These are phyloP conservation scores for Shiraia sp. DNA, from an alignment of 2,329 filamentous ascomycete species.

Conservation along the genomic window DNA sequence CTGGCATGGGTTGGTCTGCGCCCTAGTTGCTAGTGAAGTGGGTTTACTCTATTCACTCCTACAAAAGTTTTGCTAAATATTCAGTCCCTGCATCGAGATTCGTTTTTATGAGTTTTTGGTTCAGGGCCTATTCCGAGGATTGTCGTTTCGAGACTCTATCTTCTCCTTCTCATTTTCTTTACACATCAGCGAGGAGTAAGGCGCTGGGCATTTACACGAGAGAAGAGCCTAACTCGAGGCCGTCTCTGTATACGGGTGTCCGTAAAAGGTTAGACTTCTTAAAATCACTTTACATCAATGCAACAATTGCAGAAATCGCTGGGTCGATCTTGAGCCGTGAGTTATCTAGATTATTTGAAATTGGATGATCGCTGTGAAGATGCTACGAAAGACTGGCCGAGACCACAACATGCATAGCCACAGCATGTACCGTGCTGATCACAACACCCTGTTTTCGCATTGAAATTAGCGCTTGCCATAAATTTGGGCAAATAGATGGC, in stretches of 20 bases:
- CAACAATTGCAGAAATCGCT: too few species aligned
- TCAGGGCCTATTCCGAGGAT: background rate
- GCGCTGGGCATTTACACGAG: slow-evolving; percentile 18
- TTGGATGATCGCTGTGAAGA: too few species aligned
- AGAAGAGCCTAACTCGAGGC: slow-evolving; percentile 10
- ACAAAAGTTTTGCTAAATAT: slow-evolving; percentile 9
- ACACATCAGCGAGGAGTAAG: slow-evolving; percentile 29
- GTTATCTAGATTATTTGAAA: too few species aligned
- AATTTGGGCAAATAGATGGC: too few species aligned
- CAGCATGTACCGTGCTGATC: too few species aligned
- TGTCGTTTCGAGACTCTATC: background rate
- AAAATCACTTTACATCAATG: slow-evolving; percentile 1
- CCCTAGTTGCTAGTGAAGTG: slow-evolving; percentile 39
- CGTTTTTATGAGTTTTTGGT: background rate
- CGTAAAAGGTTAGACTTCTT: slow-evolving; percentile 7
- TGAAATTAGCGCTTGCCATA: too few species aligned
- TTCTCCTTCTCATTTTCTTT: slow-evolving; percentile 7
- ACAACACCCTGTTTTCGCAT: too few species aligned
- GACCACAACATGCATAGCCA: too few species aligned
- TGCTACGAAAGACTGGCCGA: too few species aligned
- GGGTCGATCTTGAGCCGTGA: too few species aligned
- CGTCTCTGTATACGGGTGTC: slow-evolving; percentile 8
- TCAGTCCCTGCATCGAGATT: slow-evolving; percentile 1
- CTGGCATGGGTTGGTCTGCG: slow-evolving; percentile 41
- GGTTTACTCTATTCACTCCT: slow-evolving; percentile 10